phyloP scores from a whole-genome alignment of 2,329 filamentous ascomycete species.

The Alternaria arborescens region DNA sequence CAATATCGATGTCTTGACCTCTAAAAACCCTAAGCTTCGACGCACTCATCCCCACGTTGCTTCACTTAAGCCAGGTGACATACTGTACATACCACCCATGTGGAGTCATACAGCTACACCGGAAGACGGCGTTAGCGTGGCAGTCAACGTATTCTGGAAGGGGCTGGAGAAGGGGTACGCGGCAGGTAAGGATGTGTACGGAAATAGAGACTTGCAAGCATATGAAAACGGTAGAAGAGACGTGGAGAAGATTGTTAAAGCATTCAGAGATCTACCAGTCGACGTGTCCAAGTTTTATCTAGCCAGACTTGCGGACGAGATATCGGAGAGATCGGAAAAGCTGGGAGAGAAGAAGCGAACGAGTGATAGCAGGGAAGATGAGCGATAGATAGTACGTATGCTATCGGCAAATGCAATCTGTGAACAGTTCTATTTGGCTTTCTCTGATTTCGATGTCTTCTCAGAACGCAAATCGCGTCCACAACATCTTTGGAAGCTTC shows the following conservation, averaged over 20 bases:
- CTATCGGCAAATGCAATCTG: not conserved
- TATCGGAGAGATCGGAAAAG: constrained; percentile 55
- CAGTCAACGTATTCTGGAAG: constrained; percentile 90
- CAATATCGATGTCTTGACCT: constrained; percentile 72
- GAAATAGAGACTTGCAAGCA: constrained; percentile 82
- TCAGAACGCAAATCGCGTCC: not conserved
- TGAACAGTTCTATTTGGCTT: not conserved
- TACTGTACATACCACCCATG: constrained; percentile 81
- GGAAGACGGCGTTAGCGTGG: constrained; percentile 67
- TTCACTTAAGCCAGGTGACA: constrained; percentile 73
- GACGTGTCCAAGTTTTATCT: constrained; percentile 80
- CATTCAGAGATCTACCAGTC: constrained; percentile 70
- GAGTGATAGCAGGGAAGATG: not conserved
- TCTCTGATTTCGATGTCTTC: not conserved
- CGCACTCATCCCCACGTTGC: constrained; percentile 71
- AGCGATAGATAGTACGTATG: not conserved
- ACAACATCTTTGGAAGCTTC: not conserved
- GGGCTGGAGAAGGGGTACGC: constrained; percentile 74
- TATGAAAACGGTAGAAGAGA: constrained; percentile 84
- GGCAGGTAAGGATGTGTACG: constrained; percentile 82
- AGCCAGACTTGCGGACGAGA: constrained; percentile 73
- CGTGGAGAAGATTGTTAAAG: constrained; percentile 70
- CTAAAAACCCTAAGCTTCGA: constrained; percentile 30
- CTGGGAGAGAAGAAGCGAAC: constrained; percentile 22
- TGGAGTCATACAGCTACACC: constrained; percentile 81